Evolutionary conservation across 257 asterid species (phyloP).

Genomic region (Euphrasia confusa): DNA sequence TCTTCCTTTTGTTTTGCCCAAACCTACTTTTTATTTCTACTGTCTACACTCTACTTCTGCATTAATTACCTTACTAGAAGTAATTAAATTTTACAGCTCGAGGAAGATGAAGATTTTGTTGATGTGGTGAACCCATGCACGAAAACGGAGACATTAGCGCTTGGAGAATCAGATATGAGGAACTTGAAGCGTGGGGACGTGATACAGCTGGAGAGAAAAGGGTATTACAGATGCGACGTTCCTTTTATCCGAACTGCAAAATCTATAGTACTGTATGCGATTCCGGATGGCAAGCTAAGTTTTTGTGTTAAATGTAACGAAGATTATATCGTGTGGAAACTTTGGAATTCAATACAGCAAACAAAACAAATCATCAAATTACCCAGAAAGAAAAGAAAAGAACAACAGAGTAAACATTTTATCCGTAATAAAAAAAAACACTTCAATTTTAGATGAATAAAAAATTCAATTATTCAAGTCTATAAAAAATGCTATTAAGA

Average conservation of each 20-base stretch:
- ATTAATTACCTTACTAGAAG: constrained; percentile 4
- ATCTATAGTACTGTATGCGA: constrained; percentile 67
- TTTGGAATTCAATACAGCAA: too few species aligned
- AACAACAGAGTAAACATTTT: too few species aligned
- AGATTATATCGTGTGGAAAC: too few species aligned
- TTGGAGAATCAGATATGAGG: constrained; percentile 92
- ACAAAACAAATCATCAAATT: too few species aligned
- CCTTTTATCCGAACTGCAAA: constrained; percentile 63
- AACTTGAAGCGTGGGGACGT: constrained; percentile 76
- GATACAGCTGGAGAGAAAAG: constrained; percentile 89
- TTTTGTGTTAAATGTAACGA: too few species aligned
- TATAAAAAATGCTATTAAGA: too few species aligned
- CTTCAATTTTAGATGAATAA: too few species aligned
- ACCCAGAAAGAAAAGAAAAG: too few species aligned
- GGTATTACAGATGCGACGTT: constrained; percentile 83
- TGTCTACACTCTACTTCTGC: not conserved
- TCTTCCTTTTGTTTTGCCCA: too few species aligned
- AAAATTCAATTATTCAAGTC: too few species aligned
- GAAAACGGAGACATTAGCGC: constrained; percentile 58
- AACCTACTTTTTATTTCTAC: not conserved
- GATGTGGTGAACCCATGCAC: constrained; percentile 81
- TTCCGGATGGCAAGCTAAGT: constrained; percentile 78
- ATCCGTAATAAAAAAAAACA: too few species aligned
- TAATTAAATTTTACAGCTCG: constrained; percentile 51
- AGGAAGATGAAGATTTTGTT: constrained; percentile 78